Conservation (phyloP, 352 stramenopile species). For the Globisporangium paroecandrum region DNA sequence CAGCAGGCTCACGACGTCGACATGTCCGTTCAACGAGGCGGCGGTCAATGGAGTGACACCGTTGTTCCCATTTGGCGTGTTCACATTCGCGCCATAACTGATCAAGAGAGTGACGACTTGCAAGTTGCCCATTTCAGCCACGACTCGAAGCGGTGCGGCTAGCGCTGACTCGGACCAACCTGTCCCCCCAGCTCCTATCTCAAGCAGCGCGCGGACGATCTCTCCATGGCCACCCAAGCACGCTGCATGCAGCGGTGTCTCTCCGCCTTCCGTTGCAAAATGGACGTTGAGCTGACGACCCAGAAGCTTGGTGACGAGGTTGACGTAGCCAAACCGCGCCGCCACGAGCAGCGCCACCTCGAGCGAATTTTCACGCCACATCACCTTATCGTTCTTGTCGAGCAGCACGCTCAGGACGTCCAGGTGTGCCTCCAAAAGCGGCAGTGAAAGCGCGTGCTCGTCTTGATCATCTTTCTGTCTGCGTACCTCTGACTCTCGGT, state of each 20-base stretch:
- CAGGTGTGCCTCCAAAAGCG: constrained; percentile 6
- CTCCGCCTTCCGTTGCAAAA: neutral
- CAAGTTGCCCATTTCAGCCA: constrained; percentile 1
- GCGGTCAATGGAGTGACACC: constrained; percentile 2
- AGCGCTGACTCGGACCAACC: neutral
- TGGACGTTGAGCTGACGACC: neutral
- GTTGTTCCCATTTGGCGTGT: constrained; percentile 1
- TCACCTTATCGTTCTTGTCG: constrained; percentile 5
- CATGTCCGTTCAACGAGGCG: neutral
- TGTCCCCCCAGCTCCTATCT: neutral
- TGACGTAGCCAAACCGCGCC: constrained; percentile 2
- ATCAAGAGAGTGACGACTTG: constrained; percentile 6
- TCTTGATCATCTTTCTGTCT: neutral
- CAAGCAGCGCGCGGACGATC: constrained; percentile 6
- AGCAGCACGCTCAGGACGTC: constrained; percentile 10
- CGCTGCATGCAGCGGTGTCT: constrained; percentile 9
- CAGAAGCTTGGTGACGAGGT: constrained; percentile 9
- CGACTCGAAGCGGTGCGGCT: constrained; percentile 1
- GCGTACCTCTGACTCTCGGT: neutral
- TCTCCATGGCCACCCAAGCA: neutral
- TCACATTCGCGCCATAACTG: constrained; percentile 3
- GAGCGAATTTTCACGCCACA: constrained; percentile 3
- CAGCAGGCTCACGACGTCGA: constrained; percentile 9
- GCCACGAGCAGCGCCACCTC: constrained; percentile 9
- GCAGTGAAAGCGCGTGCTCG: neutral